Conservation (phyloP, 768 basidiomycete species). For the Suillus bovinus region DNA sequence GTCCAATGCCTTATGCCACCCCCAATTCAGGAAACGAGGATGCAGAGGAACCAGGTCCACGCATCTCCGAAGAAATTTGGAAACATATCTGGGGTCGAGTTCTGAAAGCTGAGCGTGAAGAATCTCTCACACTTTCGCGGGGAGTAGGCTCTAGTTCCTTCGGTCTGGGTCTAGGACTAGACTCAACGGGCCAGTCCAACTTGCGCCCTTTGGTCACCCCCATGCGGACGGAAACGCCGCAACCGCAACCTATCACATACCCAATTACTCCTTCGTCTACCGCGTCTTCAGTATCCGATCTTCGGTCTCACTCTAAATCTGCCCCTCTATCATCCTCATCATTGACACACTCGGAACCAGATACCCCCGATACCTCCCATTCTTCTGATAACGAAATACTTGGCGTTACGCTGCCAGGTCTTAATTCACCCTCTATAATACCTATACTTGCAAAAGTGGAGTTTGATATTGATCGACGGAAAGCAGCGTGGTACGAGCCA, state of each 20-base stretch:
- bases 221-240: constrained; percentile 35
- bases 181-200: constrained; percentile 31
- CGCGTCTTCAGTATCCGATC: constrained; percentile 54
- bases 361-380: constrained; percentile 57
- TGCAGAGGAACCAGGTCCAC: constrained; percentile 66
- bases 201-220: constrained; percentile 52
- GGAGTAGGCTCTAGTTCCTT: constrained; percentile 41
- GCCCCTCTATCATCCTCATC: constrained; percentile 48
- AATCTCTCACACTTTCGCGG: constrained; percentile 32
- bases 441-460: constrained; percentile 93
- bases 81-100: constrained; percentile 81
- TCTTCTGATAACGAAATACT: constrained; percentile 39
- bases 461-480: constrained; percentile 85
- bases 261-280: constrained; percentile 39
- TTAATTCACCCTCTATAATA: constrained; percentile 62
- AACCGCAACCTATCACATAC: constrained; percentile 35
- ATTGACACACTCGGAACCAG: constrained; percentile 41
- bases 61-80: constrained; percentile 88
- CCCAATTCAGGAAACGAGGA: constrained; percentile 30
- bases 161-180: constrained; percentile 46
- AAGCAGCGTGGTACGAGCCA: constrained; percentile 83
- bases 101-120: constrained; percentile 57
- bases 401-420: constrained; percentile 65
- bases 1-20: constrained; percentile 20
- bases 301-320: constrained; percentile 48